These are phyloP conservation scores for Colletotrichum caudatum DNA, from an alignment of 2,329 filamentous ascomycete genomes.

Conservation along the genomic window DNA sequence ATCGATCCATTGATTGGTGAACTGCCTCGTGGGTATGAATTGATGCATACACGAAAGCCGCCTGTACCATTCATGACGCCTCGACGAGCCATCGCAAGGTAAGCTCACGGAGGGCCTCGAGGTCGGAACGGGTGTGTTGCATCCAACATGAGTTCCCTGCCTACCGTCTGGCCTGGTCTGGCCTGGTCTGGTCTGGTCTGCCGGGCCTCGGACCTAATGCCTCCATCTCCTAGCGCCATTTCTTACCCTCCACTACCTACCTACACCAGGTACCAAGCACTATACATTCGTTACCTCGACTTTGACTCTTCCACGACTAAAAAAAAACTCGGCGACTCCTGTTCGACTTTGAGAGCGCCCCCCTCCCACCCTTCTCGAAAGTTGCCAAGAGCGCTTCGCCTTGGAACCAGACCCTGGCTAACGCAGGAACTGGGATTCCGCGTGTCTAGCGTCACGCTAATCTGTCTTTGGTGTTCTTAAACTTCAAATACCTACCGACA, in stretches of 20 bases:
- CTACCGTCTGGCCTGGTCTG: too few species aligned
- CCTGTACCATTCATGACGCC: slow-evolving; percentile 26
- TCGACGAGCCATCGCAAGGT: background rate
- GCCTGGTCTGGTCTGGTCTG: background rate
- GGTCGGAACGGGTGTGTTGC: background rate
- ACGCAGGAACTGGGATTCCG: slow-evolving; percentile 41
- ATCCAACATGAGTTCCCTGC: background rate
- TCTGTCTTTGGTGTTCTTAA: background rate
- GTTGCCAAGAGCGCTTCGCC: slow-evolving; percentile 33
- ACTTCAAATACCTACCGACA: too few species aligned
- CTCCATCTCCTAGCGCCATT: background rate
- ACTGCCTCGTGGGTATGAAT: background rate
- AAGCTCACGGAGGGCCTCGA: too few species aligned
- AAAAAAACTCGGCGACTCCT: slow-evolving; percentile 10
- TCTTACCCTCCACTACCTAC: background rate
- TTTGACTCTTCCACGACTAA: background rate
- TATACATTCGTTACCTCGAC: background rate
- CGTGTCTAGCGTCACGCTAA: slow-evolving; percentile 29
- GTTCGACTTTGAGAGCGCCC: background rate
- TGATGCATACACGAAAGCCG: slow-evolving; percentile 37
- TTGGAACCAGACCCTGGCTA: slow-evolving; percentile 35
- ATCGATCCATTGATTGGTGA: background rate
- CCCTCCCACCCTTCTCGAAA: background rate
- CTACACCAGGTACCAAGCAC: background rate
- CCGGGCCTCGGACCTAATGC: background rate